phyloP scores from a whole-genome alignment of 805 yeast genomes.

The Ogataea siamensis region DNA sequence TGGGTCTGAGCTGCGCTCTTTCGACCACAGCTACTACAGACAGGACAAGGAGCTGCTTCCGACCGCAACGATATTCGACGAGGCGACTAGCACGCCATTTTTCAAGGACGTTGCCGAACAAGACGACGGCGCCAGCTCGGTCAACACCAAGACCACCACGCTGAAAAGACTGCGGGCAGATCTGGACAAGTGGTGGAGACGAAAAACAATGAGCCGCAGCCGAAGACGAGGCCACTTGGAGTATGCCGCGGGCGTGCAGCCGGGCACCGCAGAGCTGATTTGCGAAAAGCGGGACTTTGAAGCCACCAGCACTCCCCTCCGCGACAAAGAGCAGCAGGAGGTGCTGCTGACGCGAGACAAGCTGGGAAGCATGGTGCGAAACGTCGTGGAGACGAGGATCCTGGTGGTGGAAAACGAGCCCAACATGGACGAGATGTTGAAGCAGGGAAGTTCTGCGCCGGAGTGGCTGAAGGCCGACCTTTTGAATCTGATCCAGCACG shows the following conservation, averaged over 20 bases:
- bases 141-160: conserved; percentile 12
- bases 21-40: conserved; percentile 3
- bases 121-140: conserved; percentile 7
- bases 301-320: conserved; percentile 18
- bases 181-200: conserved; percentile 21
- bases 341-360: conserved; percentile 11
- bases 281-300: conserved; percentile 15
- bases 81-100: conserved; percentile 20
- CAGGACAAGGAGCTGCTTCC: conserved; percentile 11
- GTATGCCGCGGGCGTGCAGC: conserved; percentile 8
- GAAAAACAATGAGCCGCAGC: conserved; percentile 7
- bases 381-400: conserved; percentile 20
- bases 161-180: conserved; percentile 16
- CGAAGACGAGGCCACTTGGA: conserved; percentile 5
- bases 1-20: conserved; percentile 8
- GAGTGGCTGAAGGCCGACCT: conserved; percentile 22
- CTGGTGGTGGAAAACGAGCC: conserved; percentile 25
- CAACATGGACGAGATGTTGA: conserved; percentile 16
- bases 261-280: conserved; percentile 12
- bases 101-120: conserved; percentile 15
- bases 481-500: conserved; percentile 19
- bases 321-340: conserved; percentile 11
- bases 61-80: conserved; percentile 17
- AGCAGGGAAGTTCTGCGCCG: conserved; percentile 18
- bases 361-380: conserved; percentile 5